Conservation (phyloP, 2,329 filamentous ascomycete genomes). For the Tolypocladium amazonense region DNA sequence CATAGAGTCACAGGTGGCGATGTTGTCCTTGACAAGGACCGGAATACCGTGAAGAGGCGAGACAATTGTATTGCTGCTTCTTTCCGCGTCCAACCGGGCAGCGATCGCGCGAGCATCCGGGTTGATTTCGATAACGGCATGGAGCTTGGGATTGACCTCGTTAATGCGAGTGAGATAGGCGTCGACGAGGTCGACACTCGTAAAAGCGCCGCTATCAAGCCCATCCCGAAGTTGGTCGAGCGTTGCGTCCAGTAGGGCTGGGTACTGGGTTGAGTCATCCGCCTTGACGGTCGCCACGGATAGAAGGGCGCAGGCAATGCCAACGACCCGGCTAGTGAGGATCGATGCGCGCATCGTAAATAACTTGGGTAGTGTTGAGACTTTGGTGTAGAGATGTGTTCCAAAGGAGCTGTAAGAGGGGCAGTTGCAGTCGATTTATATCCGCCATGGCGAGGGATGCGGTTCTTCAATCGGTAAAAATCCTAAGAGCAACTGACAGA, state of each 20-base stretch:
- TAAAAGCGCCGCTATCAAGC: conserved; percentile 13
- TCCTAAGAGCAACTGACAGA: too few species aligned
- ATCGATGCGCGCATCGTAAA: neutral
- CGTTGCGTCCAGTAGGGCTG: conserved; percentile 13
- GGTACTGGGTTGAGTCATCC: neutral
- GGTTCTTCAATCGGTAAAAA: neutral
- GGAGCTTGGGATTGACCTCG: conserved; percentile 13
- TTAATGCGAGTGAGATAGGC: conserved; percentile 16
- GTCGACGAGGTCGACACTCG: conserved; percentile 24
- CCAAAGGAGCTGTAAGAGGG: neutral
- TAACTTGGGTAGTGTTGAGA: neutral
- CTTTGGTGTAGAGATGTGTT: neutral
- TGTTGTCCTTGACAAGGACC: conserved; percentile 57
- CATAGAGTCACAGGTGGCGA: conserved; percentile 52
- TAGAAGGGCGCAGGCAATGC: neutral
- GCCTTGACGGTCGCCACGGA: neutral
- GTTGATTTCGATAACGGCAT: conserved; percentile 24
- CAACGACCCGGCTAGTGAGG: neutral
- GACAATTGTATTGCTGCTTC: neutral
- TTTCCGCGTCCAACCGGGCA: conserved; percentile 16
- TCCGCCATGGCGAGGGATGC: neutral
- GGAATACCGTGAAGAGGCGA: conserved; percentile 52
- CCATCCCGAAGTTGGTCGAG: neutral
- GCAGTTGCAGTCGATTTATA: neutral
- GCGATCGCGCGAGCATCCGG: conserved; percentile 28